A percentile compares a stretch with the other conserved stretches of the same genome.
Conservation (phyloP, 768 basidiomycete genomes). For the Aureoboletus auriporus region DNA sequence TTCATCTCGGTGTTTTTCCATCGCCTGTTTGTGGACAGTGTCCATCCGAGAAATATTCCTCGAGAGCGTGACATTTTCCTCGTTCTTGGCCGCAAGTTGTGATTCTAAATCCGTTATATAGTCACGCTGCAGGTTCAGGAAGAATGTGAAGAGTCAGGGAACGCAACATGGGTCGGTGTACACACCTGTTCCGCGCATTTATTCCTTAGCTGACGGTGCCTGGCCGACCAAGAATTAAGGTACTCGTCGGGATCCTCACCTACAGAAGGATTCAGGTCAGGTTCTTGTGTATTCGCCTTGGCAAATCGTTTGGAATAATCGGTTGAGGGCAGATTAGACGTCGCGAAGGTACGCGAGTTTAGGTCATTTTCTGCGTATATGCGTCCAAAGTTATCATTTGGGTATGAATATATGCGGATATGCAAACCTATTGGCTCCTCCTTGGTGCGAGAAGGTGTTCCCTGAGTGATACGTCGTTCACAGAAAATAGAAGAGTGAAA, state of each 20-base stretch:
- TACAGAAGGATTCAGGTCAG: not conserved
- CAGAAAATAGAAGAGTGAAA: not conserved
- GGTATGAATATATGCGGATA: constrained; percentile 10
- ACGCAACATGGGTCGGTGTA: not conserved
- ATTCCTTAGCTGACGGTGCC: constrained; percentile 2
- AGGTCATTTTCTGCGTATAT: constrained; percentile 13
- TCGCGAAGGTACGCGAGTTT: not conserved
- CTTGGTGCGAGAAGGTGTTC: constrained; percentile 3
- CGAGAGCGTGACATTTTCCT: constrained; percentile 11
- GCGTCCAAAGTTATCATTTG: not conserved
- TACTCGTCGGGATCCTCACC: not conserved
- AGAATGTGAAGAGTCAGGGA: not conserved
- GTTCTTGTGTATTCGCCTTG: constrained; percentile 9
- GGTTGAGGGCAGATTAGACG: not conserved
- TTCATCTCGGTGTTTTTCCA: constrained; percentile 16
- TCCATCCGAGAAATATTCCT: constrained; percentile 13
- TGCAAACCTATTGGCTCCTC: constrained; percentile 20
- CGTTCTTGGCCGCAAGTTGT: constrained; percentile 13
- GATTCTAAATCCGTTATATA: constrained; percentile 18
- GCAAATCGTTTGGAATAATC: constrained; percentile 6
- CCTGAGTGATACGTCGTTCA: constrained; percentile 2
- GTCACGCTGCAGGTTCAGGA: constrained; percentile 12
- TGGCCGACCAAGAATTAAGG: constrained; percentile 5
- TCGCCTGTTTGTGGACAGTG: constrained; percentile 8
- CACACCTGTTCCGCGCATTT: constrained; percentile 14